phyloP scores from a whole-genome alignment of 495 filamentous ascomycete genomes.

The Penicillium crystallinum region DNA sequence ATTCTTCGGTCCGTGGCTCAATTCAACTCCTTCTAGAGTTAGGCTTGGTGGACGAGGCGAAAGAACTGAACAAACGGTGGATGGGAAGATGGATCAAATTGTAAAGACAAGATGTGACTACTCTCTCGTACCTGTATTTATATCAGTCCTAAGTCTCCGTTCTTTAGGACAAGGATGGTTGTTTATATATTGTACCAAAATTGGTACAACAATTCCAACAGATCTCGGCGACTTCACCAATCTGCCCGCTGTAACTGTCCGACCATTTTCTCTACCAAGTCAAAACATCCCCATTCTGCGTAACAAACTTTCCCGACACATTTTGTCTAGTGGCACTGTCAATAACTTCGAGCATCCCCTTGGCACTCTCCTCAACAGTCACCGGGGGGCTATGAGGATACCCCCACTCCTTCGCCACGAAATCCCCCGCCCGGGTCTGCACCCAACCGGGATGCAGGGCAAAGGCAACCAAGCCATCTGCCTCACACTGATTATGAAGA shows the following conservation, averaged over 20 bases:
- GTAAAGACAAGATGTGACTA: neutral
- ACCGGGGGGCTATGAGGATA: conserved; percentile 22
- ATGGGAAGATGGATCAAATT: conserved; percentile 57
- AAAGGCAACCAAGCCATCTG: conserved; percentile 29
- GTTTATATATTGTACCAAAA: no score
- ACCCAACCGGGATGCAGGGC: conserved; percentile 28
- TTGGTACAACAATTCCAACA: no score
- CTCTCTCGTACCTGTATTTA: no score
- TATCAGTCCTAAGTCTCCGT: no score
- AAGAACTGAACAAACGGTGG: conserved; percentile 54
- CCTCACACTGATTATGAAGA: conserved; percentile 30
- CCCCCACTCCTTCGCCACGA: conserved; percentile 20
- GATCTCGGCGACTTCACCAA: no score
- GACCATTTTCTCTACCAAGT: conserved; percentile 13
- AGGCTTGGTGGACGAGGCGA: conserved; percentile 63
- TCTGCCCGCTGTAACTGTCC: no score
- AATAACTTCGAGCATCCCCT: conserved; percentile 33
- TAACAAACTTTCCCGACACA: conserved; percentile 32
- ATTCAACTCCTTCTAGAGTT: conserved; percentile 61
- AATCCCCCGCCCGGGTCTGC: conserved; percentile 41
- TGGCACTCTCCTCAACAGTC: conserved; percentile 19
- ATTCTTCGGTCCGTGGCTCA: conserved; percentile 55
- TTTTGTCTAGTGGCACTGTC: conserved; percentile 30
- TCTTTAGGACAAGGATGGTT: no score
- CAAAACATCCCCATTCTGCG: conserved; percentile 14